Evolutionary conservation across 192 early-diverging fungal genomes (phyloP), one percentile per base, ranked within the genome.

Genomic region (Dissophora globulifera): DNA sequence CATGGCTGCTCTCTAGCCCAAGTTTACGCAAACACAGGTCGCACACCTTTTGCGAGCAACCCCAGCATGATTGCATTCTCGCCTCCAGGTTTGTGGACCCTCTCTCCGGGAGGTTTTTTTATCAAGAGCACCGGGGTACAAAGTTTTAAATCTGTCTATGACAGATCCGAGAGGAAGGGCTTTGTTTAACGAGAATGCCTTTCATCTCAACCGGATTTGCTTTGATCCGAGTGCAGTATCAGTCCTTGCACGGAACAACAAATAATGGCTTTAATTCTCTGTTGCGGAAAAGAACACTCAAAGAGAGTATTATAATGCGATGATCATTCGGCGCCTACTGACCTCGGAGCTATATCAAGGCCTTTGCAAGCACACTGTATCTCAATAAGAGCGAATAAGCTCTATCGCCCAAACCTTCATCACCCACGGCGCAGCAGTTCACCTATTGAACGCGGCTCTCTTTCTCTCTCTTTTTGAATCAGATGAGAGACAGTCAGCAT

Each of bases 231-330:
- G n/a, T n/a, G n/a, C n/a, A n/a, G n/a, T n/a, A n/a, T n/a, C n/a
- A n/a, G n/a, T n/a, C n/a, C n/a, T n/a, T n/a, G n/a, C n/a, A n/a
- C n/a, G n/a, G n/a, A n/a, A n/a, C n/a, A n/a, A n/a, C n/a, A n/a
- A n/a, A n/a, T n/a, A n/a, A n/a, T n/a, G n/a, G n/a, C n/a, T n/a
- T n/a, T n/a, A n/a, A n/a, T n/a, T n/a, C n/a, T n/a, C n/a, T 10
- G 43, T 45, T 45, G 43, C 16, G 43, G 43, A 10, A 45, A 45
- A 45, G 43, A 45, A 45, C 43, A 45, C 4, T n/a, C 43, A 45
- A 45, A 9, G 43, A 17, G 43, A 45, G 43, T n/a, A 17, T 4
- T n/a, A n/a, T 17, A 45, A 17, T n/a, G 16, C 43, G 4, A 45
- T 45, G 35, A 38, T 45, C 15, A n/a, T 45, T n/a, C 4, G 17